Conservation (phyloP, 2,329 filamentous ascomycete genomes). For the Ophiostoma piceae region DNA sequence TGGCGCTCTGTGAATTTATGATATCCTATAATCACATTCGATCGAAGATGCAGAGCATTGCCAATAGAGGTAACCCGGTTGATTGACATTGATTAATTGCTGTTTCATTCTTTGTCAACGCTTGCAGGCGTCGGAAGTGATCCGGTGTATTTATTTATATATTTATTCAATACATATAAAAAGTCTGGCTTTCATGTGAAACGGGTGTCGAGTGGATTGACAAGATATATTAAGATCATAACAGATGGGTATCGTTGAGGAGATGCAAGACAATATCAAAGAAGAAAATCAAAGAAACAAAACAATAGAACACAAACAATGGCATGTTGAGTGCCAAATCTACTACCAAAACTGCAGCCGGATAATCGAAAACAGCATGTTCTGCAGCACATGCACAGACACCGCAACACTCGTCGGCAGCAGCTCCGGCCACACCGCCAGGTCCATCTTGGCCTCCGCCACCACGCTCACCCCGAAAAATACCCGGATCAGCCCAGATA, state of each 20-base stretch:
- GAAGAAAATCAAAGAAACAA: not conserved
- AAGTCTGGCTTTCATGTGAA: no score
- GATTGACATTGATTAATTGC: not conserved
- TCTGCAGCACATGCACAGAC: conserved; percentile 63
- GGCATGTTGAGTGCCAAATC: not conserved
- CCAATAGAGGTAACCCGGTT: conserved; percentile 8
- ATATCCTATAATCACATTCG: conserved; percentile 12
- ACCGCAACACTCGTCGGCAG: conserved; percentile 61
- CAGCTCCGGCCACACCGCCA: conserved; percentile 62
- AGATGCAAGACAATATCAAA: not conserved
- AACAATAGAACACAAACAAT: not conserved
- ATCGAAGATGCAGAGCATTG: not conserved
- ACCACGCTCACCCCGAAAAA: conserved; percentile 59
- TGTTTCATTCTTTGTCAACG: conserved; percentile 15
- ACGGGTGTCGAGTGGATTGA: not conserved
- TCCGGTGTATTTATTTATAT: not conserved
- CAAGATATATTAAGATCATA: not conserved
- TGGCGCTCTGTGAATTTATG: not conserved
- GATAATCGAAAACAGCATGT: conserved; percentile 67
- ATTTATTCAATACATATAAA: not conserved
- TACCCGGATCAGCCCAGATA: conserved; percentile 52
- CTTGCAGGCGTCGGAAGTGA: not conserved
- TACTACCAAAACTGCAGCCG: conserved; percentile 51
- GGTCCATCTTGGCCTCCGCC: conserved; percentile 58
- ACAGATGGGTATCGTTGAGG: conserved; percentile 20